Base-by-base conservation (phyloP, 768 basidiomycete genomes). In the Inosperma sp. region DNA sequence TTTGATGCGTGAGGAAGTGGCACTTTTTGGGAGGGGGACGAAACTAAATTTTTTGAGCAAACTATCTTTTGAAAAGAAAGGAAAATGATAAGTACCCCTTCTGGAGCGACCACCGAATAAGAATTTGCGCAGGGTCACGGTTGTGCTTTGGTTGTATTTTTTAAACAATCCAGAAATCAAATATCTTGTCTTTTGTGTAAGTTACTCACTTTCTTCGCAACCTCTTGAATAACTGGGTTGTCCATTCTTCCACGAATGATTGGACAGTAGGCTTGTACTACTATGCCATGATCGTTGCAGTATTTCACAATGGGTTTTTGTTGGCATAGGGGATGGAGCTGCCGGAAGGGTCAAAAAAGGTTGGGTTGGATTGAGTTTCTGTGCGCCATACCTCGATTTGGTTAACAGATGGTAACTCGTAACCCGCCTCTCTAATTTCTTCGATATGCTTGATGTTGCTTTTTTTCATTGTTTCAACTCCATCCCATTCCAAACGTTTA, bases 21-120 rank as follows among this genome's bases (percentile, higher is more conserved):
- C 79, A 33, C 86, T 88, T 68, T 94, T 95, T 1, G 90, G 88
- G 8, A 97, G 78, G 0, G 88, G 88, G 1, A 89, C 75, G 56
- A 81, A 89, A 16, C 91, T 93, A 31, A 14, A 48, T 39, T 22
- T n/a, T 9, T 22, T 37, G 29, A 27, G 31, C 33, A 39, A 10
- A 27, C 8, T 17, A 6, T 14, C 30, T n/a, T 41, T 25, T 33
- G n/a, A 14, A 52, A 48, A 52, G 10, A 21, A 26, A 14, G 8
- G 26, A 25, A 25, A 39, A 67, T 78, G n/a, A n/a, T n/a, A n/a
- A n/a, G 39, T 57, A 86, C 87, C 83, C 83, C 62, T 78, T 81
- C 65, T 96, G 94, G 34, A 98, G 70, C 19, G 91, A 93, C 90
- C 93, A 96, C 21, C 93, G 81, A 50, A 96, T 70, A 8, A 96